Evolutionary conservation across 2,329 filamentous ascomycete genomes (phyloP), one percentile per base, ranked within the genome.

Genomic region (Harringtonia aguacate): DNA sequence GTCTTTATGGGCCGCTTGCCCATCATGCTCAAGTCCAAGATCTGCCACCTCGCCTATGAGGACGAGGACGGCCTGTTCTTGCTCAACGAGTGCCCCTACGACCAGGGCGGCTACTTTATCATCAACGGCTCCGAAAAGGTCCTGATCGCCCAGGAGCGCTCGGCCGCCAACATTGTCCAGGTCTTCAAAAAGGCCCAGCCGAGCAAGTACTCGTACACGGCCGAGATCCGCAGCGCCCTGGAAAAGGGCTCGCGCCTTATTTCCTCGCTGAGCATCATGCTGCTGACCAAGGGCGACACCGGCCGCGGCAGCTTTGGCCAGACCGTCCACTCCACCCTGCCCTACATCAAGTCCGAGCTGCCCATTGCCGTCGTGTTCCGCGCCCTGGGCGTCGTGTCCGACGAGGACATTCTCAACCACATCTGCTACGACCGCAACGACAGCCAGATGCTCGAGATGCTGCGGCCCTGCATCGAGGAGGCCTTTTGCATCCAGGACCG

Each of bases 61-160:
- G 77, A 79, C 39, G 90, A 97, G 52, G 82, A 92, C 43, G 83
- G 86, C 40, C 73, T 98, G 2, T 97, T 94, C 61, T 74, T 85
- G 38, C 81, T 94, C 63, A 95, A 95, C 59, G 92, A 98, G 65
- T 98, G 92, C 54, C 92, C 92, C 1, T 98, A 95, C 62, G 92
- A 98, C 58, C 92, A 95, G 59, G 92, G 92, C 53, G 92, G 92
- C 52, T 98, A 98, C 65, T 98, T 98, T 59, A 87, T 98, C 56
- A 98, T 98, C 73, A 98, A 98, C 67, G 92, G 92, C 36, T 94
- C 86, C 64, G 92, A 98, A 61, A 98, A 98, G 72, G 92, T 98
- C 20, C 69, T 98, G 54, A 98, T 98, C 56, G 92, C 92, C 1
- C 92, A 98, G 62, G 92, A 98, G 65, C 84, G 92, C 50, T 95